A percentile compares a stretch with the other conserved stretches of the same genome.
These are phyloP conservation scores for Fusarium sp. DNA, from an alignment of 2,329 filamentous ascomycete species.

Conservation along the genomic window DNA sequence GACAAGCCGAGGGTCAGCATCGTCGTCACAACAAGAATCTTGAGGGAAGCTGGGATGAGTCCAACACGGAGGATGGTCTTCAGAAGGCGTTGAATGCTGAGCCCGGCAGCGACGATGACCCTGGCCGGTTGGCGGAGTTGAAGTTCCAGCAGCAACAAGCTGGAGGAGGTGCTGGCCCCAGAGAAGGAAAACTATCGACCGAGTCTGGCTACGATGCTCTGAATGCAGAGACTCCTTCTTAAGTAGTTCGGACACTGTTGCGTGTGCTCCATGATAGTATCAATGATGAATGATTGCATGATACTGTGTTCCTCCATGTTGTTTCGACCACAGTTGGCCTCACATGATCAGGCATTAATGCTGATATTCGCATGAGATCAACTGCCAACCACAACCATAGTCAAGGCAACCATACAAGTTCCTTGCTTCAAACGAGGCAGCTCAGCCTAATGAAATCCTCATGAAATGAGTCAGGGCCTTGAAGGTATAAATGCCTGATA, in stretches of 20 bases:
- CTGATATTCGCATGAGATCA: background rate
- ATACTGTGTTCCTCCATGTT: background rate
- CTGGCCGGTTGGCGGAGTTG: conserved; percentile 58
- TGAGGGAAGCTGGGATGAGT: conserved; percentile 50
- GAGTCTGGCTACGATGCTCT: conserved; percentile 49
- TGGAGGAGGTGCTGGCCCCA: conserved; percentile 43
- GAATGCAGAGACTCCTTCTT: conserved; percentile 45
- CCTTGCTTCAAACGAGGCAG: background rate
- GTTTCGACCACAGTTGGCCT: background rate
- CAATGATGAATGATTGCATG: conserved; percentile 31
- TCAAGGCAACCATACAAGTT: background rate
- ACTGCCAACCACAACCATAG: background rate
- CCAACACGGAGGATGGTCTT: conserved; percentile 50
- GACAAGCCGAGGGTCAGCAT: conserved; percentile 50
- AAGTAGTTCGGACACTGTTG: conserved; percentile 4
- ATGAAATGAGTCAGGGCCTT: conserved; percentile 3
- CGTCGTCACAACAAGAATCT: conserved; percentile 59
- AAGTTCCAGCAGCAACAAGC: conserved; percentile 51
- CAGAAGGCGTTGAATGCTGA: conserved; percentile 56
- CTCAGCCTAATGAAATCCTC: background rate
- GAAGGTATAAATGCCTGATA: conserved; percentile 28
- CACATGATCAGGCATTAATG: background rate
- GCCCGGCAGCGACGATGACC: conserved; percentile 62
- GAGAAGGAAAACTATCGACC: conserved; percentile 40
- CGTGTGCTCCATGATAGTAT: conserved; percentile 8